Evolutionary conservation across 2,329 filamentous ascomycete species (phyloP), one percentile per base, ranked within the genome.

Genomic region (Pseudocercospora eumusae): DNA sequence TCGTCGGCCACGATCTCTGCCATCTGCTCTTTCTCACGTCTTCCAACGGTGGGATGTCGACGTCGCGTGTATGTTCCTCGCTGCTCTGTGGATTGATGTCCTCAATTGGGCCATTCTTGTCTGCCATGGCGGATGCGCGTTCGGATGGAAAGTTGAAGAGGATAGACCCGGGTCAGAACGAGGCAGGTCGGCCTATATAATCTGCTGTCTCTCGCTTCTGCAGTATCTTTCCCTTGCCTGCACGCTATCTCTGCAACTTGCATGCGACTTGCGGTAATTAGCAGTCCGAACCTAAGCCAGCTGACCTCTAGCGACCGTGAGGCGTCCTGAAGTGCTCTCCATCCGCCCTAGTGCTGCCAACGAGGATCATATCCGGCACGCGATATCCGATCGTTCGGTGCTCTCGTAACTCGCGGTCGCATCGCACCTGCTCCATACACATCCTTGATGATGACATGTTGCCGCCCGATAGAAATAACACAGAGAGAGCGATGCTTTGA

Each of bases 1-100:
- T 88, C 0, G 92, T 89, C 13, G 92, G 91, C 83, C 85, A 87
- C 18, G 83, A 78, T 53, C 84, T 80, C 65, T 85, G 79, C 83
- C 73, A 75, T 27, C 59, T 56, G 47, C 52, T 40, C 28, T 54
- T 40, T 20, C 18, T 11, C 15, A 20, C 1, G 66, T 62, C 60
- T 74, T 75, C 23, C 54, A 59, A 50, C 9, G 62, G 50, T 23
- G 62, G 59, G 8, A 64, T 47, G 40, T 57, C 53, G 53, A 18
- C 36, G 42, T 31, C 25, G 45, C 27, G 47, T 15, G 49, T 42
- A 11, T 57, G 23, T 42, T 57, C 57, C 8, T 53, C 53, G 15
- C 57, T 45, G 20, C 40, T 52, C 18, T 56, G 54, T 9, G 45
- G 33, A 27, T 57, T 27, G 47, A 62, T 57, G 27, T 52, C 52